Percentiles rank a stretch among this genome's conserved stretches.
Conservation (phyloP, 305 asterid species). For the Ajuga reptans region DNA sequence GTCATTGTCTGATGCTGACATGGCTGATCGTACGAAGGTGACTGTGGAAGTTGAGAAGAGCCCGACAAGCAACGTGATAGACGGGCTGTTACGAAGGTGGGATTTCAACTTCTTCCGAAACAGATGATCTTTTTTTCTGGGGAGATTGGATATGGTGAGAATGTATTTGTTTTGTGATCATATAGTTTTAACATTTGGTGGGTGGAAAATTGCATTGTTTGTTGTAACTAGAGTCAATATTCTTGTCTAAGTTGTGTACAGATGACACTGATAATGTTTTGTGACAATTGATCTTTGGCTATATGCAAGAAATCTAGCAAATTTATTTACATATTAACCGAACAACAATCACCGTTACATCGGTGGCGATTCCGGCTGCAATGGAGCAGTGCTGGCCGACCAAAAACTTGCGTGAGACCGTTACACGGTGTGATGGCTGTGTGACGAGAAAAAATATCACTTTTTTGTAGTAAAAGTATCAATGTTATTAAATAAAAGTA, state of each 20-base stretch:
- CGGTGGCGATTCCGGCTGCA: too few relatives aligned
- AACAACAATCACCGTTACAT: not conserved
- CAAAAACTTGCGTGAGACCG: too few relatives aligned
- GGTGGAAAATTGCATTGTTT: not conserved
- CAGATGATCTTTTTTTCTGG: conserved; percentile 33
- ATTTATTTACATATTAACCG: not conserved
- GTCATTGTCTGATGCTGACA: conserved; percentile 35
- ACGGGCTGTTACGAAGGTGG: conserved; percentile 79
- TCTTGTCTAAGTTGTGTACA: conserved; percentile 32
- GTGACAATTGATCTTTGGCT: not conserved
- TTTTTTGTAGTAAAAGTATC: too few relatives aligned
- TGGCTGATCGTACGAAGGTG: conserved; percentile 56
- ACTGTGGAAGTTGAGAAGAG: conserved; percentile 65
- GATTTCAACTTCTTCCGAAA: conserved; percentile 68
- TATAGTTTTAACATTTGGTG: conserved; percentile 14
- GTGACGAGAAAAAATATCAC: too few relatives aligned
- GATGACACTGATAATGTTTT: conserved; percentile 23
- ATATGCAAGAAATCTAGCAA: not conserved
- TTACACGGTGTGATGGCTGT: too few relatives aligned
- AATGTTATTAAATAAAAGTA: too few relatives aligned
- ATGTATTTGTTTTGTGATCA: conserved; percentile 7
- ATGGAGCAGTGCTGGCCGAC: too few relatives aligned
- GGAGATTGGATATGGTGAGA: not conserved
- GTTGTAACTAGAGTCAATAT: conserved; percentile 25
- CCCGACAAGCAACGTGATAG: conserved; percentile 54